A percentile compares a stretch with the other conserved stretches of the same genome.
Conservation (phyloP, 208 protist species). For the Trypanosoma mega region DNA sequence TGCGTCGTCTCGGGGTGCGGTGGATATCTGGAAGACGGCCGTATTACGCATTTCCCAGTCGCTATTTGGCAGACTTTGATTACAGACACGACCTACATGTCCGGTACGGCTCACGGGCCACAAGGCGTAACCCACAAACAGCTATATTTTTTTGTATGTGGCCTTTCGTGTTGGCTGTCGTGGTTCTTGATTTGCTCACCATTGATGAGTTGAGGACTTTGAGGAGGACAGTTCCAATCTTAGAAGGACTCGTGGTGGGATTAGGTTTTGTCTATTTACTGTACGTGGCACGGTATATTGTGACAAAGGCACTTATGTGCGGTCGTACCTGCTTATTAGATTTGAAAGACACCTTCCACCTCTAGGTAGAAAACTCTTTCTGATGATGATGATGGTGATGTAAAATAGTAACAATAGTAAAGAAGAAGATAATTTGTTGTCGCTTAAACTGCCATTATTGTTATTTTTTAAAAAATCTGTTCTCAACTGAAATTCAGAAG, state of each 20-base stretch:
- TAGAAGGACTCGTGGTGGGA: constrained; percentile 23
- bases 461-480: too few relatives aligned
- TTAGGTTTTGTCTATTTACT: constrained; percentile 20
- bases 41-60: constrained; percentile 18
- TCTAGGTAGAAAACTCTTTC: too few relatives aligned
- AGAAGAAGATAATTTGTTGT: too few relatives aligned
- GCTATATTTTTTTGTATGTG: constrained; percentile 15
- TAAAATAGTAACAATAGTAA: too few relatives aligned
- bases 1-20: constrained; percentile 18
- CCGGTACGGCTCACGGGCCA: constrained; percentile 1
- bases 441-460: too few relatives aligned
- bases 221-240: constrained; percentile 12
- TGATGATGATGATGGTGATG: too few relatives aligned
- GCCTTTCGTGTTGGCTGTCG: constrained; percentile 26
- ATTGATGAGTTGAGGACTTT: constrained; percentile 11
- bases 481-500: too few relatives aligned
- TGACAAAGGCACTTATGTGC: not conserved
- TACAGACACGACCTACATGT: constrained; percentile 19
- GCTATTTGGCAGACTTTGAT: constrained; percentile 23
- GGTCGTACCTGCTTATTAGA: constrained; percentile 12
- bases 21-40: constrained; percentile 23
- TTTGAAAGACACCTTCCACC: too few relatives aligned
- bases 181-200: constrained; percentile 22
- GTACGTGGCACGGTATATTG: constrained; percentile 15
- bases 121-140: constrained; percentile 5